Evolutionary conservation across 78 protist genomes (phyloP).

Genomic region (slime mould (Dictyostelium discoideum)): dicty_2.7 NC_007088.5:2386501-2387000

Average conservation of each 20-base stretch:
- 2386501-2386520: conserved; percentile 29
- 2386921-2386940: no score
- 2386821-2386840: conserved; percentile 85
- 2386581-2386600: not conserved
- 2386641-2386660: not conserved
- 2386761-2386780: conserved; percentile 46
- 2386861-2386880: conserved; percentile 29
- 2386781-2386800: conserved; percentile 85
- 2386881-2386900: not conserved
- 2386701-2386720: conserved; percentile 22
- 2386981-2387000: no score
- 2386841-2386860: conserved; percentile 29
- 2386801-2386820: not conserved
- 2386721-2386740: no score
- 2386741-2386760: not conserved
- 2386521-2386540: not conserved
- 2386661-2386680: conserved; percentile 26
- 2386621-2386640: not conserved
- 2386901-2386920: not conserved
- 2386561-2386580: not conserved
- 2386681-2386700: not conserved
- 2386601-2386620: not conserved
- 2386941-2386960: no score
- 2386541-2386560: conserved; percentile 45
- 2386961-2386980: no score